Evolutionary conservation across 257 asterid species (phyloP).

Genomic region (Gentiana straminea): DNA sequence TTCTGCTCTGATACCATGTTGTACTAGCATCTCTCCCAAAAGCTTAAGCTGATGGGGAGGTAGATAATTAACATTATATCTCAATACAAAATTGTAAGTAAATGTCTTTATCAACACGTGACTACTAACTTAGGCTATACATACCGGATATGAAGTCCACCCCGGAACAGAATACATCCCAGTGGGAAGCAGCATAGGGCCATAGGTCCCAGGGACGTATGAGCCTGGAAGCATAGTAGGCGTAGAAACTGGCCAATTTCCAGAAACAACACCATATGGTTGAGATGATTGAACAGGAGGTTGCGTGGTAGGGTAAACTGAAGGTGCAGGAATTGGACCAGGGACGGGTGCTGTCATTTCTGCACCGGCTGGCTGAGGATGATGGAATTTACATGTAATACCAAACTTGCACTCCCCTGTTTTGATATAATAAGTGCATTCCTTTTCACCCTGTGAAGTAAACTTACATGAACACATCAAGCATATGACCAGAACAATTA

Average conservation of each 20-base stretch:
- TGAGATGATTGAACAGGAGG: slow-evolving; percentile 73
- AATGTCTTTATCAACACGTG: neutral
- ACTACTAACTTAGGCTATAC: slow-evolving; percentile 5
- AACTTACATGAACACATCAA: slow-evolving; percentile 12
- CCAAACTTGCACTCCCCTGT: slow-evolving; percentile 96
- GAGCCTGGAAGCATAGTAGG: slow-evolving; percentile 68
- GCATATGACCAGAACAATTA: slow-evolving; percentile 2
- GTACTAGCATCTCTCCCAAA: too few species aligned
- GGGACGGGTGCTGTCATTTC: slow-evolving; percentile 38
- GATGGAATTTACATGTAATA: slow-evolving; percentile 85
- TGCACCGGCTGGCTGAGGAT: slow-evolving; percentile 77
- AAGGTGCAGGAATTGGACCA: slow-evolving; percentile 40
- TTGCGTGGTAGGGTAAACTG: slow-evolving; percentile 44
- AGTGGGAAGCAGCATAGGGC: slow-evolving; percentile 64
- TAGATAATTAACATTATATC: too few species aligned
- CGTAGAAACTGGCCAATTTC: slow-evolving; percentile 81
- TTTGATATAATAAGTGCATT: slow-evolving; percentile 73
- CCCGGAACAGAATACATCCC: slow-evolving; percentile 75
- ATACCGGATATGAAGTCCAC: slow-evolving; percentile 80
- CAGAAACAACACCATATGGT: slow-evolving; percentile 64
- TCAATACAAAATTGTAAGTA: neutral
- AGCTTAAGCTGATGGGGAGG: too few species aligned
- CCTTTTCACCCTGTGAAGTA: slow-evolving; percentile 82
- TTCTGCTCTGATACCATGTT: too few species aligned
- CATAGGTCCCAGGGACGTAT: slow-evolving; percentile 61